Evolutionary conservation across 495 filamentous ascomycete species (phyloP), one percentile per base, ranked within the genome.

Genomic region (Penicillium ochrochloron): DNA sequence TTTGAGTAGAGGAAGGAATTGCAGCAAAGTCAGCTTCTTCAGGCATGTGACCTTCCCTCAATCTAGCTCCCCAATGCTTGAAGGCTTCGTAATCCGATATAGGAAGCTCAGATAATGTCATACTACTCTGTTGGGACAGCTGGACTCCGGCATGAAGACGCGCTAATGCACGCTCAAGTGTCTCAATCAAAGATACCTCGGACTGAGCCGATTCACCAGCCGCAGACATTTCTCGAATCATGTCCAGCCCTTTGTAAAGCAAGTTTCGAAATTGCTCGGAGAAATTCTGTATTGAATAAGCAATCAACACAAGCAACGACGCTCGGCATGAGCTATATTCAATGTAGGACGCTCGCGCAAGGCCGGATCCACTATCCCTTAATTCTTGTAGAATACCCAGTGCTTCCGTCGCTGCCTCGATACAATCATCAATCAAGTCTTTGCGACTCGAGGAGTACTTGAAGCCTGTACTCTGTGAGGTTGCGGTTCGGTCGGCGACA

Each of bases 271-370:
- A 68, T 21, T 65, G 57, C 19, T 53, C 51, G 0, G 51, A 53
- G 11, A 33, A 53, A 2, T 31, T 29, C 7, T 53, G 51, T 7
- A 53, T 71, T 0, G 69, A 70, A 50, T 75, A 67, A 15, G 76
- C 74, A 27, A 78, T 73, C 8, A 79, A 55, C 14, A 76, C 75
- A 7, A 79, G 61, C 4, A 79, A 48, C 1, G 76, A 72, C 3
- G 73, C 76, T 23, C 76, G 73, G 51, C 75, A 78, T 33, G 74
- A 70, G 52, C 74, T 79, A 62, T 73, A 79, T 51, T 79, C 76
- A 11, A 71, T 71, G 53, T 79, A 79, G 0, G 74, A 77, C 3
- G 75, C 70, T 61, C 75, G 66, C 5, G 76, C 75, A 0, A 79
- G 66, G 12, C 76, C 76, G 9, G 65, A 2, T 46, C 42, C 42